Percentiles rank a stretch among this genome's conserved stretches.
Conservation (phyloP, 768 basidiomycete genomes). For the Calocybe gangraenosa region DNA sequence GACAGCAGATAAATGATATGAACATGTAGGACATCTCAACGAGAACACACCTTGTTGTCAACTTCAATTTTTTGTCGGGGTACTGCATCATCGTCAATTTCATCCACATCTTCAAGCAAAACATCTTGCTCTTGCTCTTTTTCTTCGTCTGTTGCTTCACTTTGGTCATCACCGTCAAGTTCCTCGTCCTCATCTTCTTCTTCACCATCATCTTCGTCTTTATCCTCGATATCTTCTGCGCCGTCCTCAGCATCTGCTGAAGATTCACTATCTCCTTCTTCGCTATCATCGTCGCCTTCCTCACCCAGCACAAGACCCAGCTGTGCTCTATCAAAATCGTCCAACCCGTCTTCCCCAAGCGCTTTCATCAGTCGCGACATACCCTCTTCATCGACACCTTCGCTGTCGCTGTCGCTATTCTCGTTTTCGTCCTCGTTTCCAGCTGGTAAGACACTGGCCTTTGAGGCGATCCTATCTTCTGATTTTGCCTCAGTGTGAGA, state of each 20-base stretch:
- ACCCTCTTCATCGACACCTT: slow-evolving; percentile 53
- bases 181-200: slow-evolving; percentile 44
- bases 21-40: too few species aligned
- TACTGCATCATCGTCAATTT: slow-evolving; percentile 75
- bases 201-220: slow-evolving; percentile 10
- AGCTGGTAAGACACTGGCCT: slow-evolving; percentile 3
- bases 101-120: slow-evolving; percentile 66
- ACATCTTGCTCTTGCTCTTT: slow-evolving; percentile 42
- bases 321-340: slow-evolving; percentile 60
- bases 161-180: slow-evolving; percentile 35
- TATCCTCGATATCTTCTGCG: slow-evolving; percentile 28
- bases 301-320: slow-evolving; percentile 38
- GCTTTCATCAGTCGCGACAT: slow-evolving; percentile 52
- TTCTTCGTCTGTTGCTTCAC: slow-evolving; percentile 30
- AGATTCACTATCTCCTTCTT: slow-evolving; percentile 14
- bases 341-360: slow-evolving; percentile 60
- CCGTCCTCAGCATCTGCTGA: slow-evolving; percentile 35
- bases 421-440: slow-evolving; percentile 16
- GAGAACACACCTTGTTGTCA: slow-evolving; percentile 65
- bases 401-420: slow-evolving; percentile 29
- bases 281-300: slow-evolving; percentile 18
- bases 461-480: slow-evolving; percentile 4
- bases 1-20: slow-evolving; percentile 1
- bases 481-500: not conserved
- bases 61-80: slow-evolving; percentile 81